A percentile compares a stretch with the other conserved stretches of the same genome.
Evolutionary conservation across 208 protist genomes (phyloP).

Genomic region (Trypanosoma cruzi): DNA sequence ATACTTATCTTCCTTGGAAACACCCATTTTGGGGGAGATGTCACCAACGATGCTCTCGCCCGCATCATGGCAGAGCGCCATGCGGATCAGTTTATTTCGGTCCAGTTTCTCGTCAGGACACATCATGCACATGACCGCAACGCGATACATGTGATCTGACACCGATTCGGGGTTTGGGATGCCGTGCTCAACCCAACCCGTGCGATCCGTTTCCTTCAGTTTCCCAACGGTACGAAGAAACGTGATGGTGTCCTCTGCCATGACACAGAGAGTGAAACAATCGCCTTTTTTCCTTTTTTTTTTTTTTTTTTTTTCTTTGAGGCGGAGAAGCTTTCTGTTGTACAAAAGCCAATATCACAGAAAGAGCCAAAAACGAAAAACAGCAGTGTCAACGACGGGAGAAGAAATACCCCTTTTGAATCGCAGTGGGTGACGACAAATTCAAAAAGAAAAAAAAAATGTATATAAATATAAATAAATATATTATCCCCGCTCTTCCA

Average conservation of each 20-base stretch:
- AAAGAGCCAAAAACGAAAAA: background rate
- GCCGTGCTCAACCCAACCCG: conserved; percentile 88
- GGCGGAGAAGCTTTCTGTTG: background rate
- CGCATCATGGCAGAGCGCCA: conserved; percentile 91
- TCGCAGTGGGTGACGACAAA: background rate
- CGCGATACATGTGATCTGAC: conserved; percentile 94
- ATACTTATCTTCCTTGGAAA: conserved; percentile 84
- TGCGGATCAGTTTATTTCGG: conserved; percentile 73
- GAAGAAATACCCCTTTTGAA: background rate
- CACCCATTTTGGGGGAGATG: conserved; percentile 83
- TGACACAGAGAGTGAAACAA: background rate
- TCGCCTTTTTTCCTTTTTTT: too few species aligned
- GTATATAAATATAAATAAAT: background rate
- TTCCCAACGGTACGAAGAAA: conserved; percentile 83
- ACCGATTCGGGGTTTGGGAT: conserved; percentile 79
- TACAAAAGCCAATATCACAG: background rate
- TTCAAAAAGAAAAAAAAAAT: too few species aligned
- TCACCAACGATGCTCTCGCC: conserved; percentile 91
- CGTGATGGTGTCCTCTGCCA: conserved; percentile 39
- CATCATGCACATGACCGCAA: conserved; percentile 92
- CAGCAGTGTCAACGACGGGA: background rate
- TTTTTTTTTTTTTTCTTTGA: too few species aligned
- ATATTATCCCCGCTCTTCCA: background rate
- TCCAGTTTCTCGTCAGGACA: conserved; percentile 77
- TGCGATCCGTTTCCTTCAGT: conserved; percentile 87